Conservation (phyloP, 305 asterid genomes). For the Plantago rigida region DNA sequence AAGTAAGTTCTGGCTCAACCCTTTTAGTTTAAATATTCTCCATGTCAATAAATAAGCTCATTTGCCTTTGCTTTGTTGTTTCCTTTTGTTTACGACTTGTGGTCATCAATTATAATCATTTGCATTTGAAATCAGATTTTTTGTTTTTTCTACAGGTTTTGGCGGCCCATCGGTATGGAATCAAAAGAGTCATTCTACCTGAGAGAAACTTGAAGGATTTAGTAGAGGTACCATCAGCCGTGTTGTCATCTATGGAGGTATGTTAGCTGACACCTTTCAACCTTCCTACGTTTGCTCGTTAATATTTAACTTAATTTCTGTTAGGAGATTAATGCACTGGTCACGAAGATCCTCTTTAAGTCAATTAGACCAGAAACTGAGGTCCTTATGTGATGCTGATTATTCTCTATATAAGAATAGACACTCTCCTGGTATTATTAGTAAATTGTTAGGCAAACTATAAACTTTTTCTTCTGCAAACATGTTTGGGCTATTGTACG, state of each 20-base stretch:
- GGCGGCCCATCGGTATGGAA: slow-evolving; percentile 92
- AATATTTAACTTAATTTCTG: too few relatives aligned
- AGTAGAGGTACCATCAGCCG: slow-evolving; percentile 82
- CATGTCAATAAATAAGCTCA: not conserved
- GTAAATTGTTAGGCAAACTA: too few relatives aligned
- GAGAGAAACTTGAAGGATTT: slow-evolving; percentile 90
- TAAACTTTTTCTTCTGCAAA: too few relatives aligned
- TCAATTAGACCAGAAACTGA: not conserved
- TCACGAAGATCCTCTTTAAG: not conserved
- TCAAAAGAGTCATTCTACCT: slow-evolving; percentile 90
- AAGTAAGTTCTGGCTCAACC: not conserved
- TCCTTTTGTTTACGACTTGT: slow-evolving; percentile 15
- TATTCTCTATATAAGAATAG: too few relatives aligned
- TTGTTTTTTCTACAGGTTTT: slow-evolving; percentile 48
- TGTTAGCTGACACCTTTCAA: slow-evolving; percentile 2
- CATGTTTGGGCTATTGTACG: too few relatives aligned
- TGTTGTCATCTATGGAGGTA: slow-evolving; percentile 80
- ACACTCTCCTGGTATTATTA: too few relatives aligned
- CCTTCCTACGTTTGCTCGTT: not conserved
- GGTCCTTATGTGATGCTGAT: too few relatives aligned
- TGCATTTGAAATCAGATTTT: not conserved
- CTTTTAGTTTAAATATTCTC: not conserved
- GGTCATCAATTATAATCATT: not conserved
- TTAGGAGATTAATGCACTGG: too few relatives aligned
- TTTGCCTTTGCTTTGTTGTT: not conserved